Base-by-base conservation (phyloP, 2,329 filamentous ascomycete species). In the Pseudogymnoascus sp. region DNA sequence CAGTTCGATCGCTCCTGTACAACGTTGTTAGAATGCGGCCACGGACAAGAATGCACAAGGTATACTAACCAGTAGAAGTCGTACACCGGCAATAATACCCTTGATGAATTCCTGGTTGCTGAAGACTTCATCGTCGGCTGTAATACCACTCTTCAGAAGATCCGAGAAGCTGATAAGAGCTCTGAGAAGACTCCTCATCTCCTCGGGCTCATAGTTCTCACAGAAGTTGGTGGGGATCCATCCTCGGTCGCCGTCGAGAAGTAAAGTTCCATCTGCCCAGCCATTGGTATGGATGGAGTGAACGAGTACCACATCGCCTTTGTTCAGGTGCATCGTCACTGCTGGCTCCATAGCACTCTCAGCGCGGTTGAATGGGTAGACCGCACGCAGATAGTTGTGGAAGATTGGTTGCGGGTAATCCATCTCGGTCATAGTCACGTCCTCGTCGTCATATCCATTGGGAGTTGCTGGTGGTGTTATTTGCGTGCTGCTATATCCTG, bases 141-240 rank as follows among this genome's bases (percentile, higher is more conserved):
- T 83, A 20, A 86, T 86, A 32, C 89, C 89, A 69, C 88, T 90
- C 68, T 89, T 82, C 67, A 96, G 81, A 59, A 96, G 77, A 71
- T 97, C 92, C 92, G 92, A 97, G 64, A 97, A 91, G 70, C 94
- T 90, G 12, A 94, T 85, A 63, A 97, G 78, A 0, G 92, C 91
- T 68, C 90, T 91, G 35, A 99, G 79, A 20, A 99, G 79, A 65
- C 85, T 91, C 60, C 86, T 84, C 80, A 97, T 92, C 65, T 91
- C 86, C 20, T 91, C 84, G 50, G 93, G 91, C 66, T 97, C 90
- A 72, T 97, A 99, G 8, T 90, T 83, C 72, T 97, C 92, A 77
- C 94, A 99, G 73, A 97, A 99, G 74, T 99, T 99, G 7, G 94
- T 99, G 2, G 94, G 94, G 63, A 99, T 78, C 94, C 94, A 99